These are phyloP conservation scores for Eucalyptus polybractea DNA, from an alignment of 345 rosid species.

Conservation along the genomic window DNA sequence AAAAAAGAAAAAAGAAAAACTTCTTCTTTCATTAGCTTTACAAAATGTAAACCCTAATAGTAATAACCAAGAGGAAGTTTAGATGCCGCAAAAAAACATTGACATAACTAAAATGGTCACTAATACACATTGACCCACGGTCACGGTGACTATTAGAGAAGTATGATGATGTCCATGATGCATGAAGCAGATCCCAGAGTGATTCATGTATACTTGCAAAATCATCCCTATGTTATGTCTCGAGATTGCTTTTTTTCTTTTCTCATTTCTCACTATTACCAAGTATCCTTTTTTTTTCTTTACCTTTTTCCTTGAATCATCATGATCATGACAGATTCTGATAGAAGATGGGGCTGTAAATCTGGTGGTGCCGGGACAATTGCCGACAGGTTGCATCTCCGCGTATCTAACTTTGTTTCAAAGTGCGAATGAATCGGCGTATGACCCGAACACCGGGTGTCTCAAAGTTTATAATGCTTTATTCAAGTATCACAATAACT, in stretches of 20 bases:
- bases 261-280: not conserved
- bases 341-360: conserved; percentile 58
- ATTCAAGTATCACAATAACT: conserved; percentile 29
- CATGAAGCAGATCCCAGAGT: not conserved
- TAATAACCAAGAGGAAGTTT: not conserved
- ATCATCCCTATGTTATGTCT: not conserved
- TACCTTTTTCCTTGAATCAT: too few relatives aligned
- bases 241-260: not conserved
- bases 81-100: not conserved
- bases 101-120: not conserved
- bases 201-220: not conserved
- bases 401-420: conserved; percentile 30
- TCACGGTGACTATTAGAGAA: not conserved
- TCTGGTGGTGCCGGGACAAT: conserved; percentile 54
- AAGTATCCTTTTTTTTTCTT: not conserved
- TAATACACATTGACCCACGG: not conserved
- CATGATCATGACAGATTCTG: conserved; percentile 12
- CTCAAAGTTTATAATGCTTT: conserved; percentile 26
- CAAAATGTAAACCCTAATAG: not conserved
- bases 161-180: not conserved
- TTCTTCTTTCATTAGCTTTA: not conserved
- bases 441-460: conserved; percentile 37
- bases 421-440: conserved; percentile 11
- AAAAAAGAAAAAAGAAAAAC: not conserved
- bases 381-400: conserved; percentile 51